Evolutionary conservation across 108 stramenopile genomes (phyloP), one percentile per base, ranked within the genome.

Genomic region (Fistulifera solaris): DNA sequence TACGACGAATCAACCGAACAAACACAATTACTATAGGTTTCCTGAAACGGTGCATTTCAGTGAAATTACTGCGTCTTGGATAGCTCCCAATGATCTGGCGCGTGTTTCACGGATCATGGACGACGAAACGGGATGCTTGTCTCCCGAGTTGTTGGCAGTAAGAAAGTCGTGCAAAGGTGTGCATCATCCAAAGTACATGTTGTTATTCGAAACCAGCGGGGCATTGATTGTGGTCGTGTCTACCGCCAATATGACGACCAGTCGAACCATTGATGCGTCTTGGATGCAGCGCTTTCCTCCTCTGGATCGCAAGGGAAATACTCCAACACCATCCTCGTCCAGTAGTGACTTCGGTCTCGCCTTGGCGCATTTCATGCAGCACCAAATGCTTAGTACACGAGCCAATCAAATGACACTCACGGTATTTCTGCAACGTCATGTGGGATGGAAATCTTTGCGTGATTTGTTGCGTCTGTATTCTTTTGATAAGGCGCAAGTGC

Each of bases 121-220:
- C 21, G 24, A 21, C 44, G 24, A 58, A 15, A 52, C 42, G 14
- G 27, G 28, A 47, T 27, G 61, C 16, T 50, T 72, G 3, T 52
- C 44, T 26, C 23, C 43, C 0, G 61, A 52, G 21, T 26, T 57
- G 10, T 22, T 54, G 13, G 44, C 60, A 45, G 8, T 38, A 27
- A 52, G 56, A 40, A 63, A 76, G 55, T 59, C 43, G 13, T 63
- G 53, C 38, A 40, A 58, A 38, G 88, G 88, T 8, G 84, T 85
- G 13, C 78, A 90, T 27, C 88, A 90, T 68, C 88, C 88, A 12
- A 90, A 90, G 59, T 90, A 75, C 58, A 72, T 79, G 63, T 54
- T 89, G n/a, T 54, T 90, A 15, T 81, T 90, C 35, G 82, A 84
- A 56, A 64, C 46, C 7, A 51, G 52, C 17, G 88, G 88, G 2